Conservation (phyloP, 2,329 filamentous ascomycete genomes). For the Pseudopithomyces maydicus region DNA sequence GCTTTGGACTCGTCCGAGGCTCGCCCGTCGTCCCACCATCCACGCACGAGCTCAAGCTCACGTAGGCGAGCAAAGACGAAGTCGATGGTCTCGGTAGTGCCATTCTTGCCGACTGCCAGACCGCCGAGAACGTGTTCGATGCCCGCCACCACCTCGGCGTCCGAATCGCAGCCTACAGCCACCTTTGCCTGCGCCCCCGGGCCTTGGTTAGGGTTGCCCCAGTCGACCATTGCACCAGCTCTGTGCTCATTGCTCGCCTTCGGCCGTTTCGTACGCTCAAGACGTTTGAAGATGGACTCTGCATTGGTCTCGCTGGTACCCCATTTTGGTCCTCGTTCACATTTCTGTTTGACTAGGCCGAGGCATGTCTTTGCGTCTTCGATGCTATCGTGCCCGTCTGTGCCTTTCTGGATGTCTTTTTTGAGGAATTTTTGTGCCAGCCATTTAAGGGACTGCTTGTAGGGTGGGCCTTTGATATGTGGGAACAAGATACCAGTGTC, state of each 20-base stretch:
- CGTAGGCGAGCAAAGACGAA: constrained; percentile 68
- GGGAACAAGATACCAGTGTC: constrained; percentile 91
- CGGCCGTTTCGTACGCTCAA: constrained; percentile 62
- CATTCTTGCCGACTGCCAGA: constrained; percentile 47
- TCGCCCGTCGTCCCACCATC: constrained; percentile 63
- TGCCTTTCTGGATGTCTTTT: constrained; percentile 85
- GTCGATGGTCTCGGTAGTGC: constrained; percentile 60
- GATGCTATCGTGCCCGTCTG: constrained; percentile 82
- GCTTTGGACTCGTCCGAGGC: constrained; percentile 41
- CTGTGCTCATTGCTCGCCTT: constrained; percentile 40
- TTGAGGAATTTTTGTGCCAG: constrained; percentile 83
- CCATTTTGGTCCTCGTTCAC: constrained; percentile 88
- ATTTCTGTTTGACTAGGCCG: constrained; percentile 93
- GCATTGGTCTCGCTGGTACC: constrained; percentile 77
- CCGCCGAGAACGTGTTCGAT: constrained; percentile 59
- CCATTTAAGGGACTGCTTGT: constrained; percentile 91
- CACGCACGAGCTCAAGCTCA: constrained; percentile 63
- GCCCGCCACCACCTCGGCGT: constrained; percentile 62
- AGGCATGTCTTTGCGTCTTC: constrained; percentile 92
- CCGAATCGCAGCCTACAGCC: constrained; percentile 61
- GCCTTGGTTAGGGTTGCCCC: constrained; percentile 75
- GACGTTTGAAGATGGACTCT: constrained; percentile 87
- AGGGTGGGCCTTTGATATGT: constrained; percentile 84
- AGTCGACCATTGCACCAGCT: constrained; percentile 80
- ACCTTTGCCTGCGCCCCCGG: constrained; percentile 62